Evolutionary conservation across 495 filamentous ascomycete genomes (phyloP), one percentile per base, ranked within the genome.

Genomic region (Bacidia gigantensis): DNA sequence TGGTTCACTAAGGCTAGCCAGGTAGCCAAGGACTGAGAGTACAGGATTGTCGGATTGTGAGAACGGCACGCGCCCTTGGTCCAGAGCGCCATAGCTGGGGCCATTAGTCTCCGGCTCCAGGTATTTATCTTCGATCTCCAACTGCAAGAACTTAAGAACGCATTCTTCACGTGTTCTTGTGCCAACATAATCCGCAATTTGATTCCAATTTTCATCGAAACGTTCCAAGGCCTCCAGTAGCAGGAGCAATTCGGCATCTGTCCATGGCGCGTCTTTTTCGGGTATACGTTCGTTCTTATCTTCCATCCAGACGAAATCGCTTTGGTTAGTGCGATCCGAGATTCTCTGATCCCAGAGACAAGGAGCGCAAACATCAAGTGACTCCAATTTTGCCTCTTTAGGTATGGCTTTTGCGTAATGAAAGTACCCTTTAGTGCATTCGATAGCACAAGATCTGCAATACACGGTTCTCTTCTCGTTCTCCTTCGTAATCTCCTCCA

Each of bases 91-190:
- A 23, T 87, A 72, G 1, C 76, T 75, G 12, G 73, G 72, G 21
- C 76, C 60, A 44, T 80, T 77, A 0, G 79, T 77, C 58, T 89
- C 77, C 12, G 86, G 79, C 46, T 92, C 86, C 10, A 90, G 69
- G 55, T 90, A 94, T 56, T 88, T 87, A 65, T 90, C 87, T 62
- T 90, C 87, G 53, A 94, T 92, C 49, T 89, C 87, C 23, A 90
- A 69, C 61, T 93, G 86, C 56, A 98, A 69, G 72, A 98, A 98
- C 63, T 95, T 89, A 60, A 95, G 71, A 23, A 96, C 88, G 66
- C 92, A 98, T 69, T 98, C 87, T 68, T 98, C 92, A 35, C 86
- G 76, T n/a, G 87, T 95, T 42, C 89, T 78, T 2, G 86, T 89
- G 26, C 85, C 85, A 24, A 98, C 92, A 59, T 95, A 84, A 53